Conservation (phyloP, 257 asterid species). For the Voacanga thouarsii region DNA sequence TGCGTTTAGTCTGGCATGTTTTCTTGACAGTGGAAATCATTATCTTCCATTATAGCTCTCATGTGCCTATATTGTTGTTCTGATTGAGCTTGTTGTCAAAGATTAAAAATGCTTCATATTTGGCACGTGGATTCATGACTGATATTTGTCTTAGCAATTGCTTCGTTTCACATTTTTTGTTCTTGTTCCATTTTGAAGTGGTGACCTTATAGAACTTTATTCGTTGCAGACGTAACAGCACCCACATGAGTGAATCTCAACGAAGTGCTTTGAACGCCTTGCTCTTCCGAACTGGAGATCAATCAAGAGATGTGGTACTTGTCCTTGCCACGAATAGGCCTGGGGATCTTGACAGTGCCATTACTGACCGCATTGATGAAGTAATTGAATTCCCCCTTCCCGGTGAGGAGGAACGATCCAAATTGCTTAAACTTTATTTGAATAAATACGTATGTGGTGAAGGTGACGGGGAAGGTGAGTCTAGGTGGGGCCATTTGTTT, state of each 20-base stretch:
- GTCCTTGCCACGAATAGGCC: slow-evolving; percentile 97
- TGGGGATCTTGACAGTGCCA: slow-evolving; percentile 87
- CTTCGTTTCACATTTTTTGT: not conserved
- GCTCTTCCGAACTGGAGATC: slow-evolving; percentile 97
- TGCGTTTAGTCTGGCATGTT: not conserved
- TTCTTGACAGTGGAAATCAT: not conserved
- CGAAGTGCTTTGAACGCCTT: slow-evolving; percentile 88
- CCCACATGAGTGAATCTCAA: slow-evolving; percentile 95
- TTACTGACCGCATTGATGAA: slow-evolving; percentile 94
- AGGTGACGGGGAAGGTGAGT: slow-evolving; percentile 35
- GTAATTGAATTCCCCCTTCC: slow-evolving; percentile 96
- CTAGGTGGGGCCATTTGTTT: slow-evolving; percentile 51
- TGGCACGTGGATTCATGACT: not conserved
- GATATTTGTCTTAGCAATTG: not conserved
- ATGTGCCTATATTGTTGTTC: not conserved
- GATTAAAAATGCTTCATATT: not conserved
- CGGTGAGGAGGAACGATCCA: slow-evolving; percentile 78
- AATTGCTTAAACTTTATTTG: slow-evolving; percentile 79
- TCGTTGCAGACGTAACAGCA: slow-evolving; percentile 76
- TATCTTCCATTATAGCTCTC: not conserved
- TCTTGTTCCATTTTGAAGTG: not conserved
- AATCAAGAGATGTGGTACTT: slow-evolving; percentile 88
- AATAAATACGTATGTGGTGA: slow-evolving; percentile 66
- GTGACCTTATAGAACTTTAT: slow-evolving; percentile 3
- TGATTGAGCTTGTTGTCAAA: slow-evolving; percentile 1